Conservation (phyloP, 495 filamentous ascomycete species). For the Podospora comata region DNA sequence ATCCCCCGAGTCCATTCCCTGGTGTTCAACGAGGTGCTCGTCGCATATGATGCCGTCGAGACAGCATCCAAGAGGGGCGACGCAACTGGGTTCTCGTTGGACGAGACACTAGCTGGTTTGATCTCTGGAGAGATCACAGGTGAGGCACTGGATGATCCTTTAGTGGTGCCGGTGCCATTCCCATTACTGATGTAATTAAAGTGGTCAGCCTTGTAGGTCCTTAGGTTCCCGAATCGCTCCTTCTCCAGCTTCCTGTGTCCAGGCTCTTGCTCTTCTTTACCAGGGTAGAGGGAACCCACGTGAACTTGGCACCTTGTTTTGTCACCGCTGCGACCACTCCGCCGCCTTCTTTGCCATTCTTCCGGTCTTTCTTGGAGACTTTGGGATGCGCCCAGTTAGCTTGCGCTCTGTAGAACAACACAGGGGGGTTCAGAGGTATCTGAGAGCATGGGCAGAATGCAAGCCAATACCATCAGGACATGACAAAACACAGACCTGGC, state of each 20-base stretch:
- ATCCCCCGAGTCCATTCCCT: slow-evolving; percentile 53
- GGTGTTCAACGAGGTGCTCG: slow-evolving; percentile 47
- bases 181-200: slow-evolving; percentile 26
- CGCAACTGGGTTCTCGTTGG: slow-evolving; percentile 36
- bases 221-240: not conserved
- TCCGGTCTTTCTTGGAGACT: slow-evolving; percentile 51
- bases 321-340: slow-evolving; percentile 53
- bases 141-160: slow-evolving; percentile 42
- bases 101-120: slow-evolving; percentile 36
- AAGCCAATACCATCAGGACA: not conserved
- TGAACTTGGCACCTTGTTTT: slow-evolving; percentile 49
- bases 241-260: not conserved
- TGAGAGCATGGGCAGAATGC: not conserved
- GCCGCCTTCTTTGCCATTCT: slow-evolving; percentile 51
- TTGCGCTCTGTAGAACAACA: not conserved
- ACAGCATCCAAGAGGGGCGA: slow-evolving; percentile 46
- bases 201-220: slow-evolving; percentile 24
- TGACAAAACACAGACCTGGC: slow-evolving; percentile 40
- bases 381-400: slow-evolving; percentile 18
- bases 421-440: not conserved
- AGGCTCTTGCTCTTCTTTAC: slow-evolving; percentile 18
- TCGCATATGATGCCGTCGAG: slow-evolving; percentile 45
- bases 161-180: slow-evolving; percentile 18
- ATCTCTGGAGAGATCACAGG: slow-evolving; percentile 43
- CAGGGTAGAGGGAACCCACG: slow-evolving; percentile 36